Evolutionary conservation across 306 rosid species (phyloP).

Genomic region (Gastrolobium villosum): DNA sequence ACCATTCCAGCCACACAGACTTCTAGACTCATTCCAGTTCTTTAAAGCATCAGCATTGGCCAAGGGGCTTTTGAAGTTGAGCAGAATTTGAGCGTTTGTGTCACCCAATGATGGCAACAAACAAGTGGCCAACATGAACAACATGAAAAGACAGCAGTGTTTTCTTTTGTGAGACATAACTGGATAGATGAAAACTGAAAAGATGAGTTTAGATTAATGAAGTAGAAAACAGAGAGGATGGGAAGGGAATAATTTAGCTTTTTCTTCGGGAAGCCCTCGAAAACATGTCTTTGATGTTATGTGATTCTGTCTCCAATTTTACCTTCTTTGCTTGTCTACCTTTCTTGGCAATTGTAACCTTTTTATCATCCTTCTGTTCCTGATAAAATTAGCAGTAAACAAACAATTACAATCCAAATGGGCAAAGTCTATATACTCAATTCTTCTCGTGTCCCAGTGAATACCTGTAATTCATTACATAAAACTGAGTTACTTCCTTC

Average conservation of each 20-base stretch:
- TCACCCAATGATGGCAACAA: no score
- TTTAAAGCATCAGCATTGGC: no score
- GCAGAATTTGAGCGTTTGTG: no score
- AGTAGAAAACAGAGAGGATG: not conserved
- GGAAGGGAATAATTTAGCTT: slow-evolving; percentile 39
- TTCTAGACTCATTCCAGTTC: no score
- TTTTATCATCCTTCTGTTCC: slow-evolving; percentile 56
- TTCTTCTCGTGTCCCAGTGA: slow-evolving; percentile 17
- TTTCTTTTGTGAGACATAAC: no score
- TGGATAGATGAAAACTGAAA: no score
- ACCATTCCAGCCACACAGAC: no score
- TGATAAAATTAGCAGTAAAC: slow-evolving; percentile 34
- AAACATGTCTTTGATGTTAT: slow-evolving; percentile 73
- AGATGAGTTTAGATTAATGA: no score
- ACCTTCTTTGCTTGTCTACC: slow-evolving; percentile 67
- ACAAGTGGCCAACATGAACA: no score
- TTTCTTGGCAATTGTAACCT: slow-evolving; percentile 48
- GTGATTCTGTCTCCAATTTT: slow-evolving; percentile 69
- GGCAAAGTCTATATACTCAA: not conserved
- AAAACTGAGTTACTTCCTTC: slow-evolving; percentile 45
- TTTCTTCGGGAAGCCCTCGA: slow-evolving; percentile 64
- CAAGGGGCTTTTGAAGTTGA: no score
- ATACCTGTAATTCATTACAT: slow-evolving; percentile 54
- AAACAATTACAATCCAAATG: slow-evolving; percentile 24
- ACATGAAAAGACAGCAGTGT: no score